Evolutionary conservation across 2,329 filamentous ascomycete genomes (phyloP), one percentile per base, ranked within the genome.

Genomic region (Colletotrichum cereale): DNA sequence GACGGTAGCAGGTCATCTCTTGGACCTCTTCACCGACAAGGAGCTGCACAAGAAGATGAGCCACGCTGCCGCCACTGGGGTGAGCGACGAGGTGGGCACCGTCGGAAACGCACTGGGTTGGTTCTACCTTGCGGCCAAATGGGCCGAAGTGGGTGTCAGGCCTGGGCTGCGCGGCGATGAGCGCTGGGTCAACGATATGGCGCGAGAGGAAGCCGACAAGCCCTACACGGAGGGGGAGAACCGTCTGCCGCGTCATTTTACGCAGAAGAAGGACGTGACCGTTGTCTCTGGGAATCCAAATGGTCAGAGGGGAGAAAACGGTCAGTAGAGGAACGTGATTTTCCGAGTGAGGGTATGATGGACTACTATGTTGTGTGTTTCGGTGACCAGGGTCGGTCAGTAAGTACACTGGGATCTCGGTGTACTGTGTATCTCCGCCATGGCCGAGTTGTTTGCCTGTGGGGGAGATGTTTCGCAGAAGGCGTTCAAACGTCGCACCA

Each of bases 21-120:
- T 90, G 73, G 81, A 90, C 2, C 84, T 96, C 2, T 93, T 91
- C 81, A 90, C 86, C 0, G 85, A 95, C 74, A 78, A 88, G 2
- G 85, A 87, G 24, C 84, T 93, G 26, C 93, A 94, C 79, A 80
- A 87, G 62, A 84, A 84, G 68, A 94, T 95, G 91, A 89, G 88
- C 75, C 75, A 86, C 10, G 91, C 88, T 74, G 93, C 93, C 0
- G 83, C 82, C 47, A 84, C 80, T 0, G 89, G 92, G 71, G 92
- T 96, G 18, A 94, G 91, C 72, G 93, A 96, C 77, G 93, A 96
- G 79, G 92, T 96, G 1, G 89, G 91, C 72, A 96, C 93, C 0
- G 92, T 95, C 1, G 93, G 93, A 0, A 95, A 95, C 79, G 90
- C 91, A 1, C 83, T 96, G 16, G 86, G 84, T 29, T 96, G 93